phyloP scores from a whole-genome alignment of 805 yeast species.

The Komagataella pastoris region DNA sequence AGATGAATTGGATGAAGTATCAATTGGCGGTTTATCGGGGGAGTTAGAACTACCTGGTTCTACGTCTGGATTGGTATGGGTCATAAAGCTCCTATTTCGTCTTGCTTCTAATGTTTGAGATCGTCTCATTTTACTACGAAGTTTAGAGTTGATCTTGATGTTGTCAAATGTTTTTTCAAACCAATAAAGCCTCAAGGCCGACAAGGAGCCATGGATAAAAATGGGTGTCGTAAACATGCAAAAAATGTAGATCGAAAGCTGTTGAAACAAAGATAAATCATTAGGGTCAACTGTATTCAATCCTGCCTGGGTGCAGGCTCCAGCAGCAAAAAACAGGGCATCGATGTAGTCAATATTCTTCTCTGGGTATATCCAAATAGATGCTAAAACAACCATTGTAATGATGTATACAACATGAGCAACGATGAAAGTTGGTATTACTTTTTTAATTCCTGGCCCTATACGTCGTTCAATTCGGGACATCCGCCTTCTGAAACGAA shows the following conservation, averaged over 20 bases:
- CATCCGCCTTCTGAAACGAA: slow-evolving; percentile 19
- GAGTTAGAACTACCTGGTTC: background rate
- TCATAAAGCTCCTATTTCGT: slow-evolving; percentile 15
- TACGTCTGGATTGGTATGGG: slow-evolving; percentile 5
- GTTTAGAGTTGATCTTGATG: slow-evolving; percentile 65
- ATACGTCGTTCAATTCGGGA: slow-evolving; percentile 20
- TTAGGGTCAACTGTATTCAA: slow-evolving; percentile 68
- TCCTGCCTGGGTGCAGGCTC: slow-evolving; percentile 87
- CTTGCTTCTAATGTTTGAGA: slow-evolving; percentile 55
- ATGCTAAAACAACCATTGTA: slow-evolving; percentile 43
- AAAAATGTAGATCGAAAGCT: slow-evolving; percentile 50
- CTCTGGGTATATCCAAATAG: slow-evolving; percentile 70
- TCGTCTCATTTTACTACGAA: slow-evolving; percentile 72
- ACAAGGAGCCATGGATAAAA: slow-evolving; percentile 68
- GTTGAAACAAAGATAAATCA: slow-evolving; percentile 60
- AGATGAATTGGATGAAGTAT: background rate
- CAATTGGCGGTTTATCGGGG: background rate
- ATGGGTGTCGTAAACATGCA: slow-evolving; percentile 74
- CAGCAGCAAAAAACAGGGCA: slow-evolving; percentile 60
- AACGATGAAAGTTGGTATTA: slow-evolving; percentile 41
- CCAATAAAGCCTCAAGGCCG: slow-evolving; percentile 74
- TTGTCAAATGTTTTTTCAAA: slow-evolving; percentile 79
- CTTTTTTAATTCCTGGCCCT: slow-evolving; percentile 25
- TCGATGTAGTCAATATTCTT: slow-evolving; percentile 60
- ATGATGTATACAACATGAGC: slow-evolving; percentile 69